Evolutionary conservation across 2,329 filamentous ascomycete species (phyloP).

Genomic region (Aspergillus oerlinghausenensis): DNA sequence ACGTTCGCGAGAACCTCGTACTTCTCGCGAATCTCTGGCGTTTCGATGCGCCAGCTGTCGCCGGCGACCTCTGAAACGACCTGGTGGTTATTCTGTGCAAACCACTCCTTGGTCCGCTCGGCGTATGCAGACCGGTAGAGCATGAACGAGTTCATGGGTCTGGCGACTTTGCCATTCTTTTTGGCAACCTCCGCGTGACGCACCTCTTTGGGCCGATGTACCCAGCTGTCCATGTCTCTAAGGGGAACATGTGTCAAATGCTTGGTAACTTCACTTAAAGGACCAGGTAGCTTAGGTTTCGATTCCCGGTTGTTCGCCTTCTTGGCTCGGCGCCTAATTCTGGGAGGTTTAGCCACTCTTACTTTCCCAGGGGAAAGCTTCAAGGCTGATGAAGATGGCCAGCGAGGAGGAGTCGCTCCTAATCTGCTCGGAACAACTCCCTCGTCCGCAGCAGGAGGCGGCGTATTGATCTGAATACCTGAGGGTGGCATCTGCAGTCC

Average conservation of each 20-base stretch:
- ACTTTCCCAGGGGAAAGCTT: conserved; percentile 8
- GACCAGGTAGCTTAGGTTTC: conserved; percentile 12
- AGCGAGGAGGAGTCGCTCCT: conserved; percentile 12
- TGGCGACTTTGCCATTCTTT: conserved; percentile 73
- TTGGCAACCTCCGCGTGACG: conserved; percentile 65
- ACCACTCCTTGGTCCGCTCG: conserved; percentile 76
- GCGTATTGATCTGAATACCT: conserved; percentile 19
- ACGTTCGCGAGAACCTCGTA: conserved; percentile 75
- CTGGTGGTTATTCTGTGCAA: conserved; percentile 86
- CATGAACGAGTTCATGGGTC: conserved; percentile 98
- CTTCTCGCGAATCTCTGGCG: conserved; percentile 63
- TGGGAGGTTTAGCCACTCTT: conserved; percentile 11
- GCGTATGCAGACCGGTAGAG: conserved; percentile 91
- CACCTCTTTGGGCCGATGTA: conserved; percentile 63
- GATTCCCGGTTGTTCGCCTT: conserved; percentile 6
- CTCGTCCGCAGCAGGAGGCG: conserved; percentile 21
- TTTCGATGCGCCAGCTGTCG: conserved; percentile 77
- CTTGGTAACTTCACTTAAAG: conserved; percentile 26
- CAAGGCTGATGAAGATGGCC: conserved; percentile 15
- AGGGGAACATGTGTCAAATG: conserved; percentile 52
- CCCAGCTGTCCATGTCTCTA: conserved; percentile 75
- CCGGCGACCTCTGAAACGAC: conserved; percentile 85
- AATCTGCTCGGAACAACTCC: conserved; percentile 6
- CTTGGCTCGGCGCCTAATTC: conserved; percentile 7
- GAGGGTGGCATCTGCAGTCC: conserved; percentile 14